Evolutionary conservation across 225 moss, liverwort and hornwort species (phyloP), one percentile per base, ranked within the genome.

Genomic region (Bryoerythrophyllum caledonicum): DNA sequence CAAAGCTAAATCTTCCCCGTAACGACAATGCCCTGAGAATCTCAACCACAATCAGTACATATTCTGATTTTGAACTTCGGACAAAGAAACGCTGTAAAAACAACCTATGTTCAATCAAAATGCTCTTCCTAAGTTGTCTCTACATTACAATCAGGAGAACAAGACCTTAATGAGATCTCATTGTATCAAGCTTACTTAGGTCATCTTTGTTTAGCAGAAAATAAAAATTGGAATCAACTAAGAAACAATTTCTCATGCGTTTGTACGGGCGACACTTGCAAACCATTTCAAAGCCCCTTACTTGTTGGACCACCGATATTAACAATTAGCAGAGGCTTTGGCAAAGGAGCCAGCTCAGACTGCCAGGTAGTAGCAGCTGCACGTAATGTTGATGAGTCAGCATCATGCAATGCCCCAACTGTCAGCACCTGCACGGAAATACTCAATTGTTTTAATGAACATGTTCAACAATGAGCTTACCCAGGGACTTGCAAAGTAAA

Each of bases 271-370:
- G 27, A 72, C 44, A 58, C 60, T 10, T 48, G 51, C 37, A 76
- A 59, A 25, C 4, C 37, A 44, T 27, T 67, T 20, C 30, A 51
- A 60, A 51, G 41, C 28, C 60, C 63, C 89, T 63, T 82, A 94
- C 94, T 88, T 82, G 91, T 88, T 67, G 94, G 91, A 51, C 94
- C 94, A 67, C 94, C 94, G 60, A 94, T 74, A 67, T 94, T 94
- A 40, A 94, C 94, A 75, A 94, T 80, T 55, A 94, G 76, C 10
- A 94, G 84, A 66, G 94, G 94, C 67, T 91, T 94, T 53, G 86
- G 77, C 73, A 91, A 85, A 54, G 90, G 88, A 40, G 91, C 94
- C 32, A 94, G 79, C 61, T 77, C 90, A 77, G 88, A 82, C 63
- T 94, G 94, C 94, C 94, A 94, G 30, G 85, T 83, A 44, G 73